Evolutionary conservation across 139 green algal genomes (phyloP), one percentile per base, ranked within the genome.

Genomic region (Micractinium conductrix): DNA sequence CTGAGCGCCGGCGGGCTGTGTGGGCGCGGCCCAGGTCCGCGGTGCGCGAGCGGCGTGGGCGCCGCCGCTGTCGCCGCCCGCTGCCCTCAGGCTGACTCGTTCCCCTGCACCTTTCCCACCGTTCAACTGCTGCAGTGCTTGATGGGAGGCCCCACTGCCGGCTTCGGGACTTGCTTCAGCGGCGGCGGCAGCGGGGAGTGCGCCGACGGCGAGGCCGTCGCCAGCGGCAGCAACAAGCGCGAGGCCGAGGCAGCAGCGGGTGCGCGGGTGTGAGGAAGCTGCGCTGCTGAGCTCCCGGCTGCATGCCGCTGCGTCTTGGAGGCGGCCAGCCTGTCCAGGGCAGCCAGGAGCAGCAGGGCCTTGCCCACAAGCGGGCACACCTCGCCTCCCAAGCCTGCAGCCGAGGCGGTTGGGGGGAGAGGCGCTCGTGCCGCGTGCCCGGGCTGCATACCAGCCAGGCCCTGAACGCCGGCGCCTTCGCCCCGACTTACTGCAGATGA

Each of bases 61-160:
- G 50, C 75, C 38, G 50, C 30, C 53, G n/a, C 75, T 14, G 53
- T 30, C 53, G 53, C 75, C 50, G 50, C 75, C 30, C 50, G 35
- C 45, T 22, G 22, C 71, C 12, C n/a, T 33, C 21, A 12, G 24
- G 17, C n/a, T 7, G 12, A n/a, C 72, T 3, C 22, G 0, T 16
- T 38, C 10, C 33, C 48, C 74, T 24, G 33, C 73, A 68, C 17
- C 38, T 28, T 28, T 1, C 43, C 55, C 30, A 37, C 44, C 50
- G 6, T 1, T 37, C 38, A 37, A 37, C 33, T 53, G 12, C 65
- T 58, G 82, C 82, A 88, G 84, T 88, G 78, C 70, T 78, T 88
- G 4, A 78, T 88, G 70, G 84, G 78, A 9, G 78, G 78, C 44
- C 37, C 63, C n/a, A 71, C 67, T 8, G 33, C 55, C 38, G 76